Evolutionary conservation across 2,329 filamentous ascomycete genomes (phyloP), one percentile per base, ranked within the genome.

Genomic region (Myotisia sp.): DNA sequence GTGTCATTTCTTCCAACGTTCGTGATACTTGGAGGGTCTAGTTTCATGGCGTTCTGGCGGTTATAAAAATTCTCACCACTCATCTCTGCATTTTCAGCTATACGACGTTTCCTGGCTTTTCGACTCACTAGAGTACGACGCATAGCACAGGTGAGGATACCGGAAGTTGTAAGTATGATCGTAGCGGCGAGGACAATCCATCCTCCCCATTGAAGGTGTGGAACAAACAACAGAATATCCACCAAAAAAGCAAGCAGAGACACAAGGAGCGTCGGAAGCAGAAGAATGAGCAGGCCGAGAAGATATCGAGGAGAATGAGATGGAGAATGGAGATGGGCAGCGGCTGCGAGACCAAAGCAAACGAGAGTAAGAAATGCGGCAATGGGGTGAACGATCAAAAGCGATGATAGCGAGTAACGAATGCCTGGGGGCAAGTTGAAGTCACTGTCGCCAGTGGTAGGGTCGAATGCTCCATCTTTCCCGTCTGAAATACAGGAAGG

Each of bases 31-130:
- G 68, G 67, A 26, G 65, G 67, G 39, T 71, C 68, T 4, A 67
- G 64, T 44, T 63, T 52, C 43, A 38, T 47, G 41, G 55, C 55
- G 45, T 58, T 53, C 46, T 69, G 59, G 39, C 77, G 70, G 48
- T 77, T 79, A 58, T 92, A 94, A 54, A 79, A 94, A 51, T 86
- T 90, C 49, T 90, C 76, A 18, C 87, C 87, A 53, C 82, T 95
- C 86, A 95, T 95, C 54, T 95, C 86, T 5, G 86, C 83, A 53
- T 95, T 93, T 56, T 92, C 81, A 2, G 76, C 84, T 52, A 95
- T 92, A 29, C 84, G 74, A 64, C 78, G 83, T 67, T 90, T 86
- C 42, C 86, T 73, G n/a, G 86, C 82, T 62, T 94, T 94, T 47
- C 87, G 74, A 56, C 82, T 82, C 41, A 94, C 82, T 37, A 95